Evolutionary conservation across 2,329 filamentous ascomycete genomes (phyloP).

Genomic region (Aspergillus oerlinghausenensis): DNA sequence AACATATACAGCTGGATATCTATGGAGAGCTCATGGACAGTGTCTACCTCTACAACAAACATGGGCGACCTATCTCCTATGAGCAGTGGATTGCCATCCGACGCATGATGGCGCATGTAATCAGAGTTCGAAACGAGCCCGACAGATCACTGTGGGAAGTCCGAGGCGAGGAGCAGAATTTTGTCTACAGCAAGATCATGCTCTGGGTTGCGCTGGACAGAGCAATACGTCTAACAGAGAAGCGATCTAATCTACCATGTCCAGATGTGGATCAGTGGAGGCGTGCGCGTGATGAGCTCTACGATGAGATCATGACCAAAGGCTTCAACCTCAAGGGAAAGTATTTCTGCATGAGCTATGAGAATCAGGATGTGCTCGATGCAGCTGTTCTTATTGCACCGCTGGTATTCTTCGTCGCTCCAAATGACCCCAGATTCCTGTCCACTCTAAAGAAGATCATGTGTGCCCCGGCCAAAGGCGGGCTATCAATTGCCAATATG

Average conservation of each 20-base stretch:
- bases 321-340: slow-evolving; percentile 67
- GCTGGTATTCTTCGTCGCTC: slow-evolving; percentile 73
- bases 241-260: slow-evolving; percentile 66
- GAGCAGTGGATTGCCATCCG: slow-evolving; percentile 70
- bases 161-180: slow-evolving; percentile 69
- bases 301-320: slow-evolving; percentile 73
- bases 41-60: slow-evolving; percentile 75
- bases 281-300: slow-evolving; percentile 61
- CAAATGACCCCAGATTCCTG: slow-evolving; percentile 71
- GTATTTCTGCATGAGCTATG: slow-evolving; percentile 72
- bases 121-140: slow-evolving; percentile 61
- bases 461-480: slow-evolving; percentile 67
- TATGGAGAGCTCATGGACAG: slow-evolving; percentile 75
- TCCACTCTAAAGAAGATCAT: slow-evolving; percentile 69
- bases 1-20: slow-evolving; percentile 73
- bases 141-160: slow-evolving; percentile 87
- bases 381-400: slow-evolving; percentile 72
- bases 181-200: slow-evolving; percentile 78
- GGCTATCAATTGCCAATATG: slow-evolving; percentile 68
- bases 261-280: slow-evolving; percentile 66
- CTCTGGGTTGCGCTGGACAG: slow-evolving; percentile 80
- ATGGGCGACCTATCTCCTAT: slow-evolving; percentile 70
- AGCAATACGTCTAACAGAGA: slow-evolving; percentile 67
- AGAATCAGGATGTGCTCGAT: slow-evolving; percentile 65
- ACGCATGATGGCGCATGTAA: slow-evolving; percentile 66